phyloP scores from a whole-genome alignment of 108 stramenopile species.

The Aurantiochytrium sp. region DNA sequence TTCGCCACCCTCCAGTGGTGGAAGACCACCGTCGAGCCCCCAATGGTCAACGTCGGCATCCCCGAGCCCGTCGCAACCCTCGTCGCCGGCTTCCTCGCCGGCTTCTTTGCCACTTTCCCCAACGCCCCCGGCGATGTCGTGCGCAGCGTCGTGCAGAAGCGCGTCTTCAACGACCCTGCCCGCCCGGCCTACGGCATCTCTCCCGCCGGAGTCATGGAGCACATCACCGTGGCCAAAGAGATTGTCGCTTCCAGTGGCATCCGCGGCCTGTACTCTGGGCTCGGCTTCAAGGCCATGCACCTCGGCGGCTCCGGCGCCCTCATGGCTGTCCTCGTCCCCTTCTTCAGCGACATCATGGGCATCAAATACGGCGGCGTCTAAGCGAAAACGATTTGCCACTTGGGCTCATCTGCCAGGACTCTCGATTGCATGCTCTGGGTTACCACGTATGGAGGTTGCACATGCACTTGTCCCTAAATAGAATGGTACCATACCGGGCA shows the following conservation, averaged over 20 bases:
- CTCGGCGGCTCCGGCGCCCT: conserved; percentile 40
- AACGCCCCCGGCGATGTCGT: conserved; percentile 26
- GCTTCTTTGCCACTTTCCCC: not conserved
- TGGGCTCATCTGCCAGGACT: not conserved
- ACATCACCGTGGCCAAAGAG: not conserved
- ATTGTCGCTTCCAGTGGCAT: not conserved
- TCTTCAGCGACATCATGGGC: not conserved
- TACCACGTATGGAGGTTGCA: no score
- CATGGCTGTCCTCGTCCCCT: conserved; percentile 38
- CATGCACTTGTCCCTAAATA: no score
- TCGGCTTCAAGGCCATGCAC: conserved; percentile 42
- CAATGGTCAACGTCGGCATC: conserved; percentile 3
- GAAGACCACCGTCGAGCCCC: conserved; percentile 19
- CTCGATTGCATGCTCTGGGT: no score
- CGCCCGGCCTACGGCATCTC: not conserved
- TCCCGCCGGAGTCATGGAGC: not conserved
- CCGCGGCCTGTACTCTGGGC: conserved; percentile 27
- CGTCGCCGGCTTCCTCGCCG: conserved; percentile 25
- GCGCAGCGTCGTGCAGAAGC: conserved; percentile 30
- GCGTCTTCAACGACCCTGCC: not conserved
- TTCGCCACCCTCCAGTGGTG: conserved; percentile 16
- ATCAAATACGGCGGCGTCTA: conserved; percentile 24
- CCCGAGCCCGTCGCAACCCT: not conserved
- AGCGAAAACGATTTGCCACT: not conserved
- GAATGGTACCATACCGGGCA: no score